Evolutionary conservation across 768 basidiomycete genomes (phyloP).

Genomic region (Phaffia australis): DNA sequence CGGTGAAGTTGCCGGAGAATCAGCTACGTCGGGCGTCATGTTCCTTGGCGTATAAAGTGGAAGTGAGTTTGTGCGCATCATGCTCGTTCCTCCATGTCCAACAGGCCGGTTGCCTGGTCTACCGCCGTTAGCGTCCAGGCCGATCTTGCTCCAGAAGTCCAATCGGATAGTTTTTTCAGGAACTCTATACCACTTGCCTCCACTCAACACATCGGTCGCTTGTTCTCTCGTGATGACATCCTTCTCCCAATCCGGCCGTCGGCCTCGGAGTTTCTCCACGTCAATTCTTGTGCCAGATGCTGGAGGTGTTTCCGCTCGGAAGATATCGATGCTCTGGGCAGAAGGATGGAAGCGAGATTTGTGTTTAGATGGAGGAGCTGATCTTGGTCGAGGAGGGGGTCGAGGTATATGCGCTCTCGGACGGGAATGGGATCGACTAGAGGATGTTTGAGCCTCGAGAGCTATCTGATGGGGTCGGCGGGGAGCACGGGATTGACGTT

Average conservation of each 20-base stretch:
- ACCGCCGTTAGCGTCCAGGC: slow-evolving; percentile 10
- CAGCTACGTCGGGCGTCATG: slow-evolving; percentile 3
- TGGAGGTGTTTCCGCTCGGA: slow-evolving; percentile 8
- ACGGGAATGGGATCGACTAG: neutral
- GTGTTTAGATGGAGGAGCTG: slow-evolving; percentile 24
- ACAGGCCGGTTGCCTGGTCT: neutral
- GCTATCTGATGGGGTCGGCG: slow-evolving; percentile 5
- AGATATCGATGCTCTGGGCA: slow-evolving; percentile 14
- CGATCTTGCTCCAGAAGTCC: slow-evolving; percentile 81
- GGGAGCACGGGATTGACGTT: slow-evolving; percentile 13
- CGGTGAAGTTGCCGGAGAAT: slow-evolving; percentile 10
- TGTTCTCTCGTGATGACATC: slow-evolving; percentile 8
- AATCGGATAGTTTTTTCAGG: slow-evolving; percentile 83
- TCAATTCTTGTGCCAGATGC: slow-evolving; percentile 7
- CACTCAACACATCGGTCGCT: slow-evolving; percentile 17
- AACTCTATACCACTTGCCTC: slow-evolving; percentile 73
- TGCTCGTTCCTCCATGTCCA: slow-evolving; percentile 7
- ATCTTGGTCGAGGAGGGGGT: slow-evolving; percentile 22
- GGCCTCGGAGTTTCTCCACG: slow-evolving; percentile 15
- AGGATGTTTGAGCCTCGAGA: neutral
- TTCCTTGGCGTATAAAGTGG: slow-evolving; percentile 19
- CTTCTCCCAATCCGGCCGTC: slow-evolving; percentile 1
- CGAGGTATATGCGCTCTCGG: neutral
- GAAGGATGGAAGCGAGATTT: slow-evolving; percentile 5
- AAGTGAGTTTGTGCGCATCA: slow-evolving; percentile 17